phyloP scores from a whole-genome alignment of 116 monocot genomes.

The Dioscorea cayenensis region DNA sequence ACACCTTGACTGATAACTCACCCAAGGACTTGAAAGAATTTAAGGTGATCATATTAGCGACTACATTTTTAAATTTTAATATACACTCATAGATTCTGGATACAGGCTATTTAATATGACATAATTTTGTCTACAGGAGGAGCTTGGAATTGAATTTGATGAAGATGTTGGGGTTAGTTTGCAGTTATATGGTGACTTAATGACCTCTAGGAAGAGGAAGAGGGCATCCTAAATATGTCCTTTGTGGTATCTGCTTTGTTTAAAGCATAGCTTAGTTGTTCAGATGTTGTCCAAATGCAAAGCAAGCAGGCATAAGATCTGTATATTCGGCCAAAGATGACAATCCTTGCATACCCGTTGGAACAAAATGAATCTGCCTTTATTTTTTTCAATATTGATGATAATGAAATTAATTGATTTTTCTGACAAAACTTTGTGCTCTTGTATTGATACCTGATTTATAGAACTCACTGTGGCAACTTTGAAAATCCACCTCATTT shows the following conservation, averaged over 20 bases:
- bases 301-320: neutral
- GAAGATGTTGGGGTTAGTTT: slow-evolving; percentile 85
- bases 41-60: slow-evolving; percentile 30
- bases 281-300: too few relatives aligned
- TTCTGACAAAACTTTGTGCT: too few relatives aligned
- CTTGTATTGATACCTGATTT: too few relatives aligned
- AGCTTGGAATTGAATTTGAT: slow-evolving; percentile 87
- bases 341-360: too few relatives aligned
- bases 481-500: neutral
- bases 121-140: slow-evolving; percentile 55
- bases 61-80: neutral
- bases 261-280: neutral
- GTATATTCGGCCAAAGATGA: neutral
- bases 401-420: too few relatives aligned
- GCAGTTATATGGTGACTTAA: slow-evolving; percentile 54
- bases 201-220: slow-evolving; percentile 35
- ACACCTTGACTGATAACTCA: slow-evolving; percentile 80
- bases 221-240: neutral
- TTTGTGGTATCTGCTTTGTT: neutral
- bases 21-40: slow-evolving; percentile 86
- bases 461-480: neutral
- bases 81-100: neutral
- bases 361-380: neutral
- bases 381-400: neutral
- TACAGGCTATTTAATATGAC: neutral